Evolutionary conservation across 2,329 filamentous ascomycete genomes (phyloP), one percentile per base, ranked within the genome.

Genomic region (Sclerotinia subarctica): DNA sequence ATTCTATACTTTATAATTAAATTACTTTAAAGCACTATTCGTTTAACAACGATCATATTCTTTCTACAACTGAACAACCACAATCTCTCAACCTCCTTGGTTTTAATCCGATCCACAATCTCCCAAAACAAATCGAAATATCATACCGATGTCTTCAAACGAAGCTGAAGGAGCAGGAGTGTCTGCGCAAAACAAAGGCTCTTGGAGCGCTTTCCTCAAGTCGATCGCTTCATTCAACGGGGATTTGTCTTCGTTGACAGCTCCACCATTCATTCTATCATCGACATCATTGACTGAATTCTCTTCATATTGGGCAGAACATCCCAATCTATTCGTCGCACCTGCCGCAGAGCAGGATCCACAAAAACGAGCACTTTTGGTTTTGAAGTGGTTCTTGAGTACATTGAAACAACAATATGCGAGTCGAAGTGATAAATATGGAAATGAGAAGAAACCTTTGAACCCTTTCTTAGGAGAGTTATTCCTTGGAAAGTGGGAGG

Each of bases 391-490:
- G 94, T 98, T 97, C 81, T 81, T 98, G 67, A 94, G 89, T 76
- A 97, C 94, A 4, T 84, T 98, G 64, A 96, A 95, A 82, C 92
- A 96, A 80, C 93, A 96, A 78, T 88, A 89, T 75, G 86, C 86
- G 68, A 87, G 83, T 76, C 84, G 86, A 69, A 96, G 92, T 77
- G 94, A 97, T 74, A 82, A 88, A 74, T 88, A 85, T 72, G 93
- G 93, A 62, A 95, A 93, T 76, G 94, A 97, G 84, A 98, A 98
- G 88, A 99, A 98, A 83, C 94, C 94, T 2, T 82, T 99, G 69
- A 98, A 99, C 77, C 95, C 95, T 0, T 98, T 99, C 81, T 81
- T 99, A 47, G 94, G 94, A 68, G 94, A 99, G 82, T 85, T 98
- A 46, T 98, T 97, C 81, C 80, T 98, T 38, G 95, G 94, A 32